Evolutionary conservation across 106 monocot species (phyloP), one percentile per base, ranked within the genome.

Genomic region (Acorus gramineus): DNA sequence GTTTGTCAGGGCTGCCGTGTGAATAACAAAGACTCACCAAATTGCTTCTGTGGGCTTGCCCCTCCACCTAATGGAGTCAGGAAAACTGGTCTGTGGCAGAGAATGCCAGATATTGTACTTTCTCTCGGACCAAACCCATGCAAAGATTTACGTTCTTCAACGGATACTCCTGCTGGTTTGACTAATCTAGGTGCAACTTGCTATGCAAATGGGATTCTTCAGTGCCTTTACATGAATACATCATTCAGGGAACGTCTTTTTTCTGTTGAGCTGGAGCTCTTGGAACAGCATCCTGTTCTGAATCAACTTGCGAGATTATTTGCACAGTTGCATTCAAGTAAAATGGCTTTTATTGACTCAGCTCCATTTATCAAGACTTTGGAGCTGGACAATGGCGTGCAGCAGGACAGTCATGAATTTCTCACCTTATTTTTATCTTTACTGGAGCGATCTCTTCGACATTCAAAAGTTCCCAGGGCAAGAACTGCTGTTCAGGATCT

Each of bases 201-300:
- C 74, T 98, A 98, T 87, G 96, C 96, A 10, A 96, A 98, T 60
- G 91, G 96, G 74, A 91, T 98, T 72, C 90, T 98, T 54, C 96
- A 98, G 63, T 98, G 91, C 70, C 91, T 98, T 71, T 98, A 88
- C 61, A 98, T 98, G 96, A 98, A 98, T 63, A 72, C 72, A 3
- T 62, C 80, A 6, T 98, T 98, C 44, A 75, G 96, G 50, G 56
- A 58, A 43, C 81, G 96, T 49, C 91, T 91, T 50, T 88, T 98
- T 64, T 85, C 91, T 45, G 72, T 91, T 45, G 91, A 98, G 67
- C 55, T 76, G 10, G 87, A 87, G 11, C 69, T 90, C 61, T 70
- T 98, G 67, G 79, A 76, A 57, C 78, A 77, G 4, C 81, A 87
- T 67, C 87, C 85, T 58, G 96, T 91, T 64, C 61, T 98, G 59